Evolutionary conservation across 768 basidiomycete genomes (phyloP).

Genomic region (Tricholoma terreum): DNA sequence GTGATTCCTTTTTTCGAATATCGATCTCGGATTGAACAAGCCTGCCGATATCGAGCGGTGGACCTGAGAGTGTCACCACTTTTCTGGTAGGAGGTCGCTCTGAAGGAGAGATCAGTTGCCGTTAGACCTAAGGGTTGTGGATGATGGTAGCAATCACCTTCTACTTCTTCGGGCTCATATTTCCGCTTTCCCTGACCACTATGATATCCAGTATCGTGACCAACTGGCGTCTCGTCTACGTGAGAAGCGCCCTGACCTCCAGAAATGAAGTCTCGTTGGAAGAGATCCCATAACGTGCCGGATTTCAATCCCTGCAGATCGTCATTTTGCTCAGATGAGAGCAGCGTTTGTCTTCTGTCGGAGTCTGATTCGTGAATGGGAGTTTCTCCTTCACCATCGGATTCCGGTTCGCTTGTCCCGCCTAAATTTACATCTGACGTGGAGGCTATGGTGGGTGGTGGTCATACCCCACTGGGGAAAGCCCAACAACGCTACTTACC

Average conservation of each 20-base stretch:
- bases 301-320: constrained; percentile 43
- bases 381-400: constrained; percentile 28
- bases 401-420: constrained; percentile 8
- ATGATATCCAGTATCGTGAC: constrained; percentile 1
- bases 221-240: constrained; percentile 16
- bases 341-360: constrained; percentile 50
- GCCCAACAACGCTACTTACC: constrained; percentile 17
- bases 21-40: constrained; percentile 43
- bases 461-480: not conserved
- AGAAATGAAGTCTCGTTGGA: constrained; percentile 51
- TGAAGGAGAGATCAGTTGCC: not conserved
- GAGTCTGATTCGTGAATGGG: constrained; percentile 39
- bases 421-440: not conserved
- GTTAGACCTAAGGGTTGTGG: not conserved
- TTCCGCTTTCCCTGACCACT: constrained; percentile 12
- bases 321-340: constrained; percentile 42
- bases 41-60: constrained; percentile 28
- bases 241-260: constrained; percentile 14
- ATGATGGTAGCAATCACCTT: not conserved
- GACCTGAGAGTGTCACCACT: not conserved
- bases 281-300: constrained; percentile 39
- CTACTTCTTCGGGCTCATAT: constrained; percentile 1
- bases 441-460: not conserved
- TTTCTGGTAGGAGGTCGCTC: not conserved
- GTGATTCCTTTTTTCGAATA: constrained; percentile 41